A percentile compares a stretch with the other conserved stretches of the same genome.
Evolutionary conservation across 371 early-diverging fungal species (phyloP).

Genomic region (Syncephalastrum contaminatum): DNA sequence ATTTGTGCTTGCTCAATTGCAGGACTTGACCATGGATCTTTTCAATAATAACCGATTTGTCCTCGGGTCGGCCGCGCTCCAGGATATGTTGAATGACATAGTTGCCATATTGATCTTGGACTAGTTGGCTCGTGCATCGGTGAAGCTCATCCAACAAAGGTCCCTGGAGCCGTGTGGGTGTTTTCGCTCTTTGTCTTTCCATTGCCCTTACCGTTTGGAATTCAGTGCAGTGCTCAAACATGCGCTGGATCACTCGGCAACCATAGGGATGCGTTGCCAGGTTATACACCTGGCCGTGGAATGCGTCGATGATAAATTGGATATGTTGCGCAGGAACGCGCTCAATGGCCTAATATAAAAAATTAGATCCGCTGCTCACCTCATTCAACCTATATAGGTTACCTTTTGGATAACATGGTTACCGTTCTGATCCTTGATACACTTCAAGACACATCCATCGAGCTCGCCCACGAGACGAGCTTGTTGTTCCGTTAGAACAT

Average conservation of each 20-base stretch:
- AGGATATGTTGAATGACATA: conserved; percentile 98
- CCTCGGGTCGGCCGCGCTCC: conserved; percentile 87
- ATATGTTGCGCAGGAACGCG: conserved; percentile 91
- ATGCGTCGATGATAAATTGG: conserved; percentile 95
- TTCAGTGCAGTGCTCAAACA: conserved; percentile 99
- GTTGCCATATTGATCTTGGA: conserved; percentile 98
- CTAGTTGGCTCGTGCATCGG: conserved; percentile 88
- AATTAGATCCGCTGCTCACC: background rate
- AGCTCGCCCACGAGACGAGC: conserved; percentile 91
- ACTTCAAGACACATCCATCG: conserved; percentile 93
- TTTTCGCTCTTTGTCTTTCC: background rate
- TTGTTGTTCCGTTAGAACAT: conserved; percentile 87
- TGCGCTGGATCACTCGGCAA: conserved; percentile 99
- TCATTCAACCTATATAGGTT: background rate
- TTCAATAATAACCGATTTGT: conserved; percentile 84
- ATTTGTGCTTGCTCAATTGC: conserved; percentile 96
- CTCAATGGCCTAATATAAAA: conserved; percentile 84
- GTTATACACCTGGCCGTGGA: conserved; percentile 94
- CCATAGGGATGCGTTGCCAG: conserved; percentile 99
- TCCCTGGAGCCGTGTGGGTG: conserved; percentile 24
- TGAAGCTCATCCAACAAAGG: conserved; percentile 94
- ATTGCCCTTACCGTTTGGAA: conserved; percentile 65
- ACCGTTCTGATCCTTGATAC: conserved; percentile 99
- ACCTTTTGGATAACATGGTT: conserved; percentile 99
- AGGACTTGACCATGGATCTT: conserved; percentile 92